Base-by-base conservation (phyloP, 2,329 filamentous ascomycete species). In the Exophiala mesophila region DNA sequence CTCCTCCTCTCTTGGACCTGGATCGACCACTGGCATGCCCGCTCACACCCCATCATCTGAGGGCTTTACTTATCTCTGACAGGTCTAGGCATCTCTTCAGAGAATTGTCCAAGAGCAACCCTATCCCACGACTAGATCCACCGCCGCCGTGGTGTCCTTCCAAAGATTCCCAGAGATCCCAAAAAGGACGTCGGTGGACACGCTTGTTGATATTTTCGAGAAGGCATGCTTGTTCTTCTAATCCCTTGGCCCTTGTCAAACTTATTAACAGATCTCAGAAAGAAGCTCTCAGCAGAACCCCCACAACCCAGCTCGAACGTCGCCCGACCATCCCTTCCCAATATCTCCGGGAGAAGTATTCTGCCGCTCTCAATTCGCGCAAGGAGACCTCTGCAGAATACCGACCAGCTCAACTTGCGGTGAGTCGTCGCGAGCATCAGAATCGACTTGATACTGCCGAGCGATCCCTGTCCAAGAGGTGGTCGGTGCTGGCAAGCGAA, bases 161-260 rank as follows among this genome's bases (percentile, higher is more conserved):
- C 20, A 33, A 21, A 19, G 16, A 39, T 29, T 31, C 13, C 13
- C 16, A 15, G 17, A 28, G 24, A 41, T 10, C 20, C 41, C 37
- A 24, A 21, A 13, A 16, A 44, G 30, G 39, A 18, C 16, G 23
- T 53, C 47, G 5, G 47, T 53, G 16, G 39, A 47, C 24, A 23
- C 29, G 20, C 47, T 53, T 7, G 38, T 51, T 18, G 36, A 24
- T 29, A 21, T 40, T 36, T 50, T 50, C 26, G 50, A 53, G 38
- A 43, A 32, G 17, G 50, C 51, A 41, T 19, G 47, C 10, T 17
- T n/a, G 4, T 9, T 28, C 26, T 23, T 16, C 21, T 30, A n/a
- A 26, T 26, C 15, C 2, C 37, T 38, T n/a, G 7, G 9, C 9
- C 29, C 12, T 6, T 12, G 12, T 26, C 12, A 12, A 21, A 15